These are phyloP conservation scores for Exophiala alcalophila DNA, from an alignment of 2,329 filamentous ascomycete genomes.

Conservation along the genomic window DNA sequence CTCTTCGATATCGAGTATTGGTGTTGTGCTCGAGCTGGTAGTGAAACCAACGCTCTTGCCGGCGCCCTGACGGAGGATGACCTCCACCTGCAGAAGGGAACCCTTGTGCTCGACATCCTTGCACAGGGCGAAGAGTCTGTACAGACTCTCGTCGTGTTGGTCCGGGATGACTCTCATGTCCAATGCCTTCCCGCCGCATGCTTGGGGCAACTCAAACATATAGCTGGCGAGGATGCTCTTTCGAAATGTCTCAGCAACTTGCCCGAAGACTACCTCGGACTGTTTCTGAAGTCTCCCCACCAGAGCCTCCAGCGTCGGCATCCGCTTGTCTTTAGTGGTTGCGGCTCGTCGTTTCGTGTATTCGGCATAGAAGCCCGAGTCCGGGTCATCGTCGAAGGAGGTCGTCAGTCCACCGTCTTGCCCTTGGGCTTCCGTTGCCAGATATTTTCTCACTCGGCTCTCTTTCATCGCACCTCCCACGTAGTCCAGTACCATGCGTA, in stretches of 20 bases:
- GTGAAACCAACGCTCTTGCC: conserved; percentile 12
- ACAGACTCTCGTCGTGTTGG: conserved; percentile 13
- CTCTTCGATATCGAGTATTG: conserved; percentile 35
- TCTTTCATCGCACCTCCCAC: conserved; percentile 52
- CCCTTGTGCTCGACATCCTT: conserved; percentile 3
- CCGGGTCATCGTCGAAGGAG: conserved; percentile 21
- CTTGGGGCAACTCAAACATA: conserved; percentile 16
- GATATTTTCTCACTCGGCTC: conserved; percentile 35
- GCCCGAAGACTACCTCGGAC: conserved; percentile 60
- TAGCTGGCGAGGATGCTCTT: conserved; percentile 61
- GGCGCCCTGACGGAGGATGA: conserved; percentile 12
- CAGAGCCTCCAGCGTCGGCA: conserved; percentile 64
- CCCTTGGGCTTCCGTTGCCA: conserved; percentile 34
- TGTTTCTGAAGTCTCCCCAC: conserved; percentile 57
- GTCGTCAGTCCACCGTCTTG: background rate
- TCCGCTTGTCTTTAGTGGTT: conserved; percentile 44
- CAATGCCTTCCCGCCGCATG: conserved; percentile 7
- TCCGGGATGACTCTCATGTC: conserved; percentile 20
- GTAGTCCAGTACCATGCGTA: conserved; percentile 70
- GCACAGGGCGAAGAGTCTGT: conserved; percentile 11
- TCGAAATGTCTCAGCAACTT: conserved; percentile 67
- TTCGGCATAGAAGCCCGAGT: conserved; percentile 43
- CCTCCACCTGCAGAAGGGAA: conserved; percentile 5
- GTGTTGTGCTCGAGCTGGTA: background rate
- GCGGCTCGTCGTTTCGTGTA: conserved; percentile 53